Percentiles rank a stretch among this genome's conserved stretches.
Evolutionary conservation across 2,329 filamentous ascomycete genomes (phyloP).

Genomic region (Colletotrichum spaethianum): DNA sequence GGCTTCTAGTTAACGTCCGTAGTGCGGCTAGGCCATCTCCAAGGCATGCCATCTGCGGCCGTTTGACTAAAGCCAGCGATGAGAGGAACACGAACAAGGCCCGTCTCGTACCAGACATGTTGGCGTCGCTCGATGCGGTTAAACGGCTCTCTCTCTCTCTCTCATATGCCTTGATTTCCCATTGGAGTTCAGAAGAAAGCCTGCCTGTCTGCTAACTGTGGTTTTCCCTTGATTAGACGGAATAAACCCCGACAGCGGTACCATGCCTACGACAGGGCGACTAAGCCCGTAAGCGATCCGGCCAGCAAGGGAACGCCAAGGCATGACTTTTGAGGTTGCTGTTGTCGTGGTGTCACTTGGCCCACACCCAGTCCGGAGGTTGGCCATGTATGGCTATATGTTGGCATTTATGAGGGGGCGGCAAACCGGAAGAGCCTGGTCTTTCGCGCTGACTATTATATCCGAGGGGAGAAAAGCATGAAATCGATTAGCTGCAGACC

Average conservation of each 20-base stretch:
- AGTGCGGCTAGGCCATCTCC: neutral
- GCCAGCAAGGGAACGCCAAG: slow-evolving; percentile 11
- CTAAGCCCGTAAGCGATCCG: slow-evolving; percentile 32
- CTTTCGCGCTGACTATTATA: slow-evolving; percentile 3
- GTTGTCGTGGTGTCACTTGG: neutral
- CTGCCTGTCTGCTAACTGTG: neutral
- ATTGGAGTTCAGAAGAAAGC: neutral
- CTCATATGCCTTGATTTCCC: slow-evolving; percentile 4
- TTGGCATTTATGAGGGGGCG: slow-evolving; percentile 7
- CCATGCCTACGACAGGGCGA: slow-evolving; percentile 16
- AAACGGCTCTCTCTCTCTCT: neutral
- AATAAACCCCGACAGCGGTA: slow-evolving; percentile 3
- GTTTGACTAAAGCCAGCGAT: slow-evolving; percentile 2
- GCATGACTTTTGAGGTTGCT: neutral
- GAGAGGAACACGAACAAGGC: neutral
- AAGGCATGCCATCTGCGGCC: slow-evolving; percentile 3
- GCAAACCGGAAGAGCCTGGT: neutral
- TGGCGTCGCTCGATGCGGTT: neutral
- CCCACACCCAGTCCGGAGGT: slow-evolving; percentile 17
- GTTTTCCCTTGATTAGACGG: neutral
- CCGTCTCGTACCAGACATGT: neutral
- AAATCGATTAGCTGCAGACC: slow-evolving; percentile 6
- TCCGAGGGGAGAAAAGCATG: slow-evolving; percentile 27
- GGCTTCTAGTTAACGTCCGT: neutral
- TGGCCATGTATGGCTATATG: slow-evolving; percentile 4